Evolutionary conservation across 768 basidiomycete genomes (phyloP).

Genomic region (Termitomyces sp.): DNA sequence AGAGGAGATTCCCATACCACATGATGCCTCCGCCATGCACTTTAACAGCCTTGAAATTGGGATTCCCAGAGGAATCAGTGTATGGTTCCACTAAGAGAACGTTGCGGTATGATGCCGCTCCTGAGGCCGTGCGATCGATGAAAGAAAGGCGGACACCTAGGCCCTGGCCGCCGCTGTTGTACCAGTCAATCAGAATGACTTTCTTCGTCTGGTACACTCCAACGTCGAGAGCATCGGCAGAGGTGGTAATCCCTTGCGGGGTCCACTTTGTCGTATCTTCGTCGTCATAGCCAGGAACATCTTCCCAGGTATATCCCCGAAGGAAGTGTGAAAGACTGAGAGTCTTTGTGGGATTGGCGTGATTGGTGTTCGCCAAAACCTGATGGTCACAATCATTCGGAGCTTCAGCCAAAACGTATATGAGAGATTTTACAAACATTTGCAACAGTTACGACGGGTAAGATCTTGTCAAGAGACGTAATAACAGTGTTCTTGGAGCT

Average conservation of each 20-base stretch:
- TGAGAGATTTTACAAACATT: conserved; percentile 1
- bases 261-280: conserved; percentile 15
- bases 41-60: conserved; percentile 13
- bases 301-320: conserved; percentile 16
- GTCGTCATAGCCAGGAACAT: conserved; percentile 15
- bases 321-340: conserved; percentile 11
- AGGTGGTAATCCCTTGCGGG: conserved; percentile 18
- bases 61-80: conserved; percentile 10
- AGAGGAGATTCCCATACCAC: conserved; percentile 16
- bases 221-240: conserved; percentile 15
- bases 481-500: conserved; percentile 12
- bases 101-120: conserved; percentile 11
- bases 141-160: conserved; percentile 17
- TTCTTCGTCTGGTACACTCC: conserved; percentile 15
- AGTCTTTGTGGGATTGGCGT: conserved; percentile 11
- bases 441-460: conserved; percentile 14
- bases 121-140: conserved; percentile 13
- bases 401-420: background rate
- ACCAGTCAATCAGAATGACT: conserved; percentile 17
- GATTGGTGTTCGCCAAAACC: conserved; percentile 14
- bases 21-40: conserved; percentile 16
- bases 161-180: conserved; percentile 8
- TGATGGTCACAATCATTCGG: background rate
- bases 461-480: conserved; percentile 9
- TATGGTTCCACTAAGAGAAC: conserved; percentile 16